Conservation (phyloP, 495 filamentous ascomycete genomes). For the Penicillium soppii region DNA sequence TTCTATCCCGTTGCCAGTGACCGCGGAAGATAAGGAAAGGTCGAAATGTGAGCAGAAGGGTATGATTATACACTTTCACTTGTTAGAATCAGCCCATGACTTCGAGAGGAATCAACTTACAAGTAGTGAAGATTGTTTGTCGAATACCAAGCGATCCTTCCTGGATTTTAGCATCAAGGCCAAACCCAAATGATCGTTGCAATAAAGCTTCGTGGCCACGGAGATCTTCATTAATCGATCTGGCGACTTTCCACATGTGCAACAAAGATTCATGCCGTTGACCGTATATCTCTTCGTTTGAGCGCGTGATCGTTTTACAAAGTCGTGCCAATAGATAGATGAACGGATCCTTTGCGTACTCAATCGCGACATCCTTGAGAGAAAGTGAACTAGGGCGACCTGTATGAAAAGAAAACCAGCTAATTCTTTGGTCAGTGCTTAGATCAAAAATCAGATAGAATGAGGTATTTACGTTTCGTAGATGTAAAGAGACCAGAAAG, state of each 20-base stretch:
- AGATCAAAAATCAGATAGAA: neutral
- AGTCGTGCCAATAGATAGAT: constrained; percentile 30
- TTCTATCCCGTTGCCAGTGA: constrained; percentile 35
- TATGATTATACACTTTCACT: constrained; percentile 41
- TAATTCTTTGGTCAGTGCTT: constrained; percentile 5
- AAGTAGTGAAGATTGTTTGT: constrained; percentile 35
- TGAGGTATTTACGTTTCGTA: constrained; percentile 37
- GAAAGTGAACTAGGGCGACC: constrained; percentile 40
- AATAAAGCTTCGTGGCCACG: constrained; percentile 30
- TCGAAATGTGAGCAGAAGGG: constrained; percentile 41
- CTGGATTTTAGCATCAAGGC: constrained; percentile 30
- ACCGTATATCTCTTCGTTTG: constrained; percentile 39
- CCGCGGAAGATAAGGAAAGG: constrained; percentile 48
- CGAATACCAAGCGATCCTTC: constrained; percentile 33
- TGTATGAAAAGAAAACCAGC: constrained; percentile 44
- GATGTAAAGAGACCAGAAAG: constrained; percentile 42
- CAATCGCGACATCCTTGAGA: constrained; percentile 35
- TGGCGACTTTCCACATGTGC: constrained; percentile 44
- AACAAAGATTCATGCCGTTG: constrained; percentile 41
- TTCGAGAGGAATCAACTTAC: constrained; percentile 21
- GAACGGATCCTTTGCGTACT: constrained; percentile 36
- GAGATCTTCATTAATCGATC: constrained; percentile 37
- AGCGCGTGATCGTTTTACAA: constrained; percentile 34
- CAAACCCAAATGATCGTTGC: constrained; percentile 33
- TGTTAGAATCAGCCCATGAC: neutral